Percentiles rank a stretch among this genome's conserved stretches.
Conservation (phyloP, 139 green algal species). For the Coelastrella sp. region DNA sequence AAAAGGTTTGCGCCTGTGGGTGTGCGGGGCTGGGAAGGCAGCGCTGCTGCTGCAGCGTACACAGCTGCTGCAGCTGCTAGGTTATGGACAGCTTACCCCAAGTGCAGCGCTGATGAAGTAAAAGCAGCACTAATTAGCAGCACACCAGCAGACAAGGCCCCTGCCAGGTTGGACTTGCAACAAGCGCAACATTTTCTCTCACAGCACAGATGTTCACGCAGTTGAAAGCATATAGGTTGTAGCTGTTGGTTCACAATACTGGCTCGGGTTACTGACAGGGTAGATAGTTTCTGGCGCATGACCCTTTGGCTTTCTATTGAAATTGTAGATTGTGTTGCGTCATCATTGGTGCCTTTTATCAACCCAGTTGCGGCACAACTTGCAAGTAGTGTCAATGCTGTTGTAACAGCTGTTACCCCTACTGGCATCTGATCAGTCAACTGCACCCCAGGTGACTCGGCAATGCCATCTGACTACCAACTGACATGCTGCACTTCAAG, state of each 20-base stretch:
- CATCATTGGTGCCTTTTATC: no score
- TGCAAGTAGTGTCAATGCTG: no score
- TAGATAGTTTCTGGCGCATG: not conserved
- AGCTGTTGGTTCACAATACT: no score
- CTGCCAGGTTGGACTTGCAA: not conserved
- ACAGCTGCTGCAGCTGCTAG: slow-evolving; percentile 37
- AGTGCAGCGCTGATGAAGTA: slow-evolving; percentile 15
- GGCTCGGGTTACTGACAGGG: no score
- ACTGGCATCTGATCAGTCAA: no score
- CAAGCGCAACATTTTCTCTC: not conserved
- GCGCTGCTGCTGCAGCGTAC: slow-evolving; percentile 7
- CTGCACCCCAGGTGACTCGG: no score
- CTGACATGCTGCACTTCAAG: no score
- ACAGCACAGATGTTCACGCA: not conserved
- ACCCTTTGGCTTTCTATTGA: no score
- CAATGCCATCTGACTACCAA: no score
- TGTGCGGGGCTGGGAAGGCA: not conserved
- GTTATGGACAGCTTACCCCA: not conserved
- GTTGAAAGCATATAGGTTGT: not conserved
- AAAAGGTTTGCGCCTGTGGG: not conserved
- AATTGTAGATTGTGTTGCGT: no score
- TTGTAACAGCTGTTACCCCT: no score
- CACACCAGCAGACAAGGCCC: not conserved
- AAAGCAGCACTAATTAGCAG: not conserved
- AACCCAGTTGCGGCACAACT: no score